phyloP scores from a whole-genome alignment of 2,329 filamentous ascomycete species.

The Cladosporium sp. region DNA sequence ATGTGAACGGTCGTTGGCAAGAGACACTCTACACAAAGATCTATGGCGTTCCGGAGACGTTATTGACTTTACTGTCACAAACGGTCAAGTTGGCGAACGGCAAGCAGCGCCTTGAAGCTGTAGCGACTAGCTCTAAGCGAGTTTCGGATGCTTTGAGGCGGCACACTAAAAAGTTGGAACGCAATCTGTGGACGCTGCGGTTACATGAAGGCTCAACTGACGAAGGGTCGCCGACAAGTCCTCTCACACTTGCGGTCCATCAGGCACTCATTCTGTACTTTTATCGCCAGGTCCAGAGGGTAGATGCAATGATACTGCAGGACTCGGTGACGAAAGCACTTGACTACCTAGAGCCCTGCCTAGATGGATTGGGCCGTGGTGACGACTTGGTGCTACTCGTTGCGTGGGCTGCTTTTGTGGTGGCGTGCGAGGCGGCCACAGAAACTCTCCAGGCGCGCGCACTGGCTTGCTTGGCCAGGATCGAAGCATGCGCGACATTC shows the following conservation, averaged over 20 bases:
- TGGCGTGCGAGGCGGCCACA: conserved; percentile 10
- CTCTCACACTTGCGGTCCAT: neutral
- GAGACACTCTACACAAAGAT: conserved; percentile 13
- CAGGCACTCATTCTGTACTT: conserved; percentile 7
- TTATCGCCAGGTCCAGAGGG: conserved; percentile 6
- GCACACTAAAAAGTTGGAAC: conserved; percentile 8
- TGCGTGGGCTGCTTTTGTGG: conserved; percentile 9
- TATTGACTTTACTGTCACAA: conserved; percentile 10
- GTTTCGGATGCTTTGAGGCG: conserved; percentile 10
- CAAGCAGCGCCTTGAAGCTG: conserved; percentile 2
- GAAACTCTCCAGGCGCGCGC: neutral
- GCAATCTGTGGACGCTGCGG: conserved; percentile 4
- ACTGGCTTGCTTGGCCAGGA: neutral
- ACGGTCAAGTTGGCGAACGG: conserved; percentile 10
- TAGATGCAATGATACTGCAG: conserved; percentile 13
- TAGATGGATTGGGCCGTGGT: neutral
- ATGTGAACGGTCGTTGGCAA: conserved; percentile 1
- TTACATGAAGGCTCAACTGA: neutral
- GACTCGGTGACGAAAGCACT: conserved; percentile 3
- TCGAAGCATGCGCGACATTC: conserved; percentile 4
- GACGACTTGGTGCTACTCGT: conserved; percentile 6
- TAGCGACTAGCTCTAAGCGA: neutral
- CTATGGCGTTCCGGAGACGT: conserved; percentile 11
- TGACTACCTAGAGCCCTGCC: neutral
- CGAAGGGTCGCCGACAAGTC: neutral